Evolutionary conservation across 1,284 basidiomycete species (phyloP).

Genomic region (Heimioporus punctisporus): DNA sequence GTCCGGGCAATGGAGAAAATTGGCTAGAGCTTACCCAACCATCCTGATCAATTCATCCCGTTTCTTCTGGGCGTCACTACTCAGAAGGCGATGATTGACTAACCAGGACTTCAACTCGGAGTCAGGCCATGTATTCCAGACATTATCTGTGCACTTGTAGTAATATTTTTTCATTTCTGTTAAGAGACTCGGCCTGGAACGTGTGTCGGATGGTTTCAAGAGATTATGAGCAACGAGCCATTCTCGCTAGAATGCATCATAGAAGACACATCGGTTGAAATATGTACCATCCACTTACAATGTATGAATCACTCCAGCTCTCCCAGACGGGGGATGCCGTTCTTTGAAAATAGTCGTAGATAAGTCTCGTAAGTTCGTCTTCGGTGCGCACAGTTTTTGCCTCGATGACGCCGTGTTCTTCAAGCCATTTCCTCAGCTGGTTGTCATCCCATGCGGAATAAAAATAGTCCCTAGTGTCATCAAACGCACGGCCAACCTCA

Average conservation of each 20-base stretch:
- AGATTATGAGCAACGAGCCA: slow-evolving; percentile 83
- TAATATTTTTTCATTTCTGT: slow-evolving; percentile 81
- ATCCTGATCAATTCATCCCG: slow-evolving; percentile 81
- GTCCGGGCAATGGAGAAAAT: accelerated
- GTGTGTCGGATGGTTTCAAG: slow-evolving; percentile 19
- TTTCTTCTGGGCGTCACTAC: slow-evolving; percentile 68
- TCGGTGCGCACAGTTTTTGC: slow-evolving; percentile 63
- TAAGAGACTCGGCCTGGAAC: slow-evolving; percentile 64
- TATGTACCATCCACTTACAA: slow-evolving; percentile 48
- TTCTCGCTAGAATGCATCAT: slow-evolving; percentile 50
- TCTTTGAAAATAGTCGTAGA: slow-evolving; percentile 70
- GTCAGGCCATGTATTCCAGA: slow-evolving; percentile 75
- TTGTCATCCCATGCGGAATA: slow-evolving; percentile 90
- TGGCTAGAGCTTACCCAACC: slow-evolving; percentile 48
- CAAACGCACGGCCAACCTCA: slow-evolving; percentile 57
- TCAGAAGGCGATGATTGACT: slow-evolving; percentile 67
- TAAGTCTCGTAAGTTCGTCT: slow-evolving; percentile 69
- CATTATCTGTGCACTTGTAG: slow-evolving; percentile 60
- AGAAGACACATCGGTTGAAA: neutral
- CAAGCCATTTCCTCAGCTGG: slow-evolving; percentile 69
- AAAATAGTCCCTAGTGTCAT: slow-evolving; percentile 83
- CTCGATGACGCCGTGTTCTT: slow-evolving; percentile 74
- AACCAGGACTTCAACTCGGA: slow-evolving; percentile 72
- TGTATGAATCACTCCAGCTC: slow-evolving; percentile 85
- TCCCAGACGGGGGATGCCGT: slow-evolving; percentile 72